A percentile compares a stretch with the other conserved stretches of the same genome.
Conservation (phyloP, 2,329 filamentous ascomycete genomes). For the Fusarium sp. region DNA sequence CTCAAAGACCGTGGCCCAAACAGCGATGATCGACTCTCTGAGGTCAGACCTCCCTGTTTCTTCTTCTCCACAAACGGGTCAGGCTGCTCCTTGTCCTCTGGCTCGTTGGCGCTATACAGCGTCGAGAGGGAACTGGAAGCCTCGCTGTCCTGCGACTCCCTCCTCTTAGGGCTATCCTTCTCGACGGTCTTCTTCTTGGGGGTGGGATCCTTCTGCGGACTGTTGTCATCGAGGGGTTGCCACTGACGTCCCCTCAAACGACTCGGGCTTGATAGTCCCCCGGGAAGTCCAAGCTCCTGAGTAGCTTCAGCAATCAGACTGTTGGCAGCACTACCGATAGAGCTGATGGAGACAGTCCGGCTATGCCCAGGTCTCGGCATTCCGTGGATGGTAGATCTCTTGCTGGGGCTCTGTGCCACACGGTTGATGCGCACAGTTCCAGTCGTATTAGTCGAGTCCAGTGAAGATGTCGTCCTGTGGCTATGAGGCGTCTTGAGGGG, state of each 20-base stretch:
- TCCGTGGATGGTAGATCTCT: conserved; percentile 38
- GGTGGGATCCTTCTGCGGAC: background rate
- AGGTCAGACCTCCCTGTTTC: background rate
- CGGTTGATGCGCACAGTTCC: conserved; percentile 37
- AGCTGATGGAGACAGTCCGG: conserved; percentile 47
- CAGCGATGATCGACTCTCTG: conserved; percentile 24
- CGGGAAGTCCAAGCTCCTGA: conserved; percentile 50
- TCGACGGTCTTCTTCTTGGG: conserved; percentile 14
- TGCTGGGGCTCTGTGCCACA: conserved; percentile 45
- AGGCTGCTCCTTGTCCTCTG: conserved; percentile 50
- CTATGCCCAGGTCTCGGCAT: conserved; percentile 36
- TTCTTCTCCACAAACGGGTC: conserved; percentile 50
- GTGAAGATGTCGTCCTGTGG: conserved; percentile 34
- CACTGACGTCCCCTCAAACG: conserved; percentile 48
- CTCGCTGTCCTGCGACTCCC: conserved; percentile 56
- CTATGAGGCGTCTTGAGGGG: conserved; percentile 47
- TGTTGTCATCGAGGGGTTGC: conserved; percentile 29
- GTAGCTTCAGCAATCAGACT: conserved; percentile 55
- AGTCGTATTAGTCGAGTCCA: conserved; percentile 38
- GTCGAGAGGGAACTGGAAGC: conserved; percentile 67
- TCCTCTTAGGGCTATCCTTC: conserved; percentile 37
- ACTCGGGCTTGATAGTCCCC: conserved; percentile 59
- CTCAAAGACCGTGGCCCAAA: conserved; percentile 34
- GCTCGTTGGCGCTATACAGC: conserved; percentile 66
- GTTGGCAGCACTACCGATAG: conserved; percentile 52